Conservation (phyloP, 2,329 filamentous ascomycete genomes). For the Fusarium heterosporum region DNA sequence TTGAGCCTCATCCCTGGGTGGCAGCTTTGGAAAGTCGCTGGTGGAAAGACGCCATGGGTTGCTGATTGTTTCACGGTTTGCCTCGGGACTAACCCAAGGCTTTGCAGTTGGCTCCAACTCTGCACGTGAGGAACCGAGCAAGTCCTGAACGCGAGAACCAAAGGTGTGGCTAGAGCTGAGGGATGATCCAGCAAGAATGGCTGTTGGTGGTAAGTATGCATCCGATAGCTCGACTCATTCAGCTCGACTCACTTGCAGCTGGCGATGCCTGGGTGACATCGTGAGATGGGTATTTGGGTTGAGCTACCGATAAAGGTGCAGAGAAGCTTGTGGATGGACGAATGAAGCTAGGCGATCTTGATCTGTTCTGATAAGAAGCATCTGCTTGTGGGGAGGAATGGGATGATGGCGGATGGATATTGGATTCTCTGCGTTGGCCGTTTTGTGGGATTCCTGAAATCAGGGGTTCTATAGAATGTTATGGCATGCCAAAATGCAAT, state of each 20-base stretch:
- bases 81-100: conserved; percentile 34
- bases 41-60: conserved; percentile 42
- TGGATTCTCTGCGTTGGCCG: conserved; percentile 18
- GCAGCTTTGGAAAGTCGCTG: conserved; percentile 41
- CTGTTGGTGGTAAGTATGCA: conserved; percentile 12
- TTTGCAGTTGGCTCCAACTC: conserved; percentile 31
- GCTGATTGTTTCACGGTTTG: conserved; percentile 32
- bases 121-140: conserved; percentile 36
- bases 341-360: conserved; percentile 42
- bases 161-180: conserved; percentile 45
- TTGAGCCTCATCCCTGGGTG: conserved; percentile 41
- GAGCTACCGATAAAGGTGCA: conserved; percentile 21
- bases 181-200: conserved; percentile 43
- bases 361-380: conserved; percentile 22
- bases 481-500: neutral
- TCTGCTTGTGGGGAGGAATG: conserved; percentile 40
- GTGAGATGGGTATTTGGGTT: conserved; percentile 17
- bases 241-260: conserved; percentile 35
- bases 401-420: conserved; percentile 22
- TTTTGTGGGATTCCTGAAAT: conserved; percentile 4
- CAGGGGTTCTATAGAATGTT: conserved; percentile 17
- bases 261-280: conserved; percentile 34
- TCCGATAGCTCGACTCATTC: fast-evolving
- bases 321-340: conserved; percentile 45
- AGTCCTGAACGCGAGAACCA: conserved; percentile 43